Conservation (phyloP, 495 filamentous ascomycete genomes). For the Clavariopsis aquatica region DNA sequence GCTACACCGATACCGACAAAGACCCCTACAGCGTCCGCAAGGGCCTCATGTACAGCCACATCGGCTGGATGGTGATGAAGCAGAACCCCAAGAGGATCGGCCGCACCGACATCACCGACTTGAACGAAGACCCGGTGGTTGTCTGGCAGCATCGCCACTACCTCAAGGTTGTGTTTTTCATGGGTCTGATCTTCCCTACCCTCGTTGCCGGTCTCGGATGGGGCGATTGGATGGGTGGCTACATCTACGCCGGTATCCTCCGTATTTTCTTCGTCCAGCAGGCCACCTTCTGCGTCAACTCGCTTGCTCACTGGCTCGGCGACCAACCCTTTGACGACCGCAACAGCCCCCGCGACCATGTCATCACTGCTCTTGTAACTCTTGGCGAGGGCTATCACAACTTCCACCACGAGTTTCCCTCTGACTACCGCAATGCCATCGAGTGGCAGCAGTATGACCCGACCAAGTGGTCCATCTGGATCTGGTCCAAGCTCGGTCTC, state of each 20-base stretch:
- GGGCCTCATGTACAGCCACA: slow-evolving; percentile 92
- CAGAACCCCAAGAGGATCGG: slow-evolving; percentile 60
- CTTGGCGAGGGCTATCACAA: slow-evolving; percentile 99
- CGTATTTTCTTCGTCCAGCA: slow-evolving; percentile 99
- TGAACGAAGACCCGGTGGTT: slow-evolving; percentile 93
- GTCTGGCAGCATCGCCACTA: slow-evolving; percentile 95
- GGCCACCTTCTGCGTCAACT: slow-evolving; percentile 99
- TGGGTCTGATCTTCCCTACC: slow-evolving; percentile 84
- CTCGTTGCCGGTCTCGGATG: slow-evolving; percentile 83
- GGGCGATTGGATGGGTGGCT: slow-evolving; percentile 88
- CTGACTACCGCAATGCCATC: slow-evolving; percentile 98
- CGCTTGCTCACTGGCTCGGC: slow-evolving; percentile 96
- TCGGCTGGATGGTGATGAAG: slow-evolving; percentile 69
- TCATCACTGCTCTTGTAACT: slow-evolving; percentile 92
- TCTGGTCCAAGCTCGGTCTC: slow-evolving; percentile 89
- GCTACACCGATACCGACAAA: slow-evolving; percentile 98
- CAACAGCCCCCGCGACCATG: slow-evolving; percentile 95
- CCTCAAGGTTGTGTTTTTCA: slow-evolving; percentile 81
- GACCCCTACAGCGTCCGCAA: slow-evolving; percentile 99
- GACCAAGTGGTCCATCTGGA: slow-evolving; percentile 97
- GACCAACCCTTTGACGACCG: slow-evolving; percentile 99
- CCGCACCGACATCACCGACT: slow-evolving; percentile 92
- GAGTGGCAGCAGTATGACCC: slow-evolving; percentile 99
- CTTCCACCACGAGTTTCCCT: slow-evolving; percentile 99
- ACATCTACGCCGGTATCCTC: slow-evolving; percentile 92